These are phyloP conservation scores for Cladophialophora bantiana DNA, from an alignment of 2,329 filamentous ascomycete species.

Conservation along the genomic window DNA sequence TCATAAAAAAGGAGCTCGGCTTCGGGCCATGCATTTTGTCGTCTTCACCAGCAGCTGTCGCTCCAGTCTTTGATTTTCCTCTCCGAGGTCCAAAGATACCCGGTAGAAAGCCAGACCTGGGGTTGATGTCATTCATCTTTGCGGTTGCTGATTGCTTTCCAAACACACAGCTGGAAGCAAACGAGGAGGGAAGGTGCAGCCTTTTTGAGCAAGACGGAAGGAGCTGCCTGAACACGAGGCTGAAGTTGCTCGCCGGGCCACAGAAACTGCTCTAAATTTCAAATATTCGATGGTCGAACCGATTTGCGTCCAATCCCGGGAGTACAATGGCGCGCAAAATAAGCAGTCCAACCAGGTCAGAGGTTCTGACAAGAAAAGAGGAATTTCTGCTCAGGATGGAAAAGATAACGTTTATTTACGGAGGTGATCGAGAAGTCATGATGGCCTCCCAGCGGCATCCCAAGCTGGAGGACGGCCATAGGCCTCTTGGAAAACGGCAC, in stretches of 20 bases:
- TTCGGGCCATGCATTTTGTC: constrained; percentile 35
- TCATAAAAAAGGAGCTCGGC: constrained; percentile 30
- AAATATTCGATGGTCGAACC: not conserved
- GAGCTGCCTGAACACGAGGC: constrained; percentile 22
- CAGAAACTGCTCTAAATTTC: not conserved
- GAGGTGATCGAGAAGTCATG: constrained; percentile 12
- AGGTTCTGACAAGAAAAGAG: not conserved
- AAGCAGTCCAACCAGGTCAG: not conserved
- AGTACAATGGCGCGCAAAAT: constrained; percentile 2
- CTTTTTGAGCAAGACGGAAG: constrained; percentile 6
- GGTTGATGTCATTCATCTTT: constrained; percentile 39
- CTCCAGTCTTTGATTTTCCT: constrained; percentile 26
- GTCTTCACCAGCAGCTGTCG: constrained; percentile 27
- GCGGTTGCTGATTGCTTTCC: constrained; percentile 2
- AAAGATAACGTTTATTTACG: constrained; percentile 23
- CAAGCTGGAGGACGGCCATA: not conserved
- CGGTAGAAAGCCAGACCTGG: constrained; percentile 35
- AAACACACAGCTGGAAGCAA: not conserved
- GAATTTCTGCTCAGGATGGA: constrained; percentile 2
- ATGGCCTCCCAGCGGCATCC: constrained; percentile 8
- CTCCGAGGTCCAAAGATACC: constrained; percentile 33
- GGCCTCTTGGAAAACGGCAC: constrained; percentile 14
- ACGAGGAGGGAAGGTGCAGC: constrained; percentile 1
- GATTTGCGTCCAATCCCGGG: not conserved
- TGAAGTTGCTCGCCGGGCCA: not conserved